Base-by-base conservation (phyloP, 805 yeast genomes). In the Starmerella bombicola region DNA sequence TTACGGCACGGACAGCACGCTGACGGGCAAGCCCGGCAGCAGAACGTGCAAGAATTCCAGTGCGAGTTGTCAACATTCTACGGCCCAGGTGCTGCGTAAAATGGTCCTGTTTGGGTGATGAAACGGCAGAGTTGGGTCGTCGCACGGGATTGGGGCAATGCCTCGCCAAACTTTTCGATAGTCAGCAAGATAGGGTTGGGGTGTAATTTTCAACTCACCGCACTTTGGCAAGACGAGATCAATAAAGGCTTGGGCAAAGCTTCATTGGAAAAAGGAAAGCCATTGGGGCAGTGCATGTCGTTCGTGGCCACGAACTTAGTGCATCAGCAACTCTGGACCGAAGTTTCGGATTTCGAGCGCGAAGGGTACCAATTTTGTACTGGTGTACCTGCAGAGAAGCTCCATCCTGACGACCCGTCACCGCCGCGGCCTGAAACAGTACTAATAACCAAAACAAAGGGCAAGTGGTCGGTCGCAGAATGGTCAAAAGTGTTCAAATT, bases 251-350 rank as follows among this genome's bases (percentile, higher is more conserved):
- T n/a, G n/a, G n/a, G n/a, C n/a, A n/a, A n/a, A n/a, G n/a, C n/a
- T n/a, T n/a, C n/a, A n/a, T n/a, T n/a, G n/a, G n/a, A n/a, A n/a
- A n/a, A n/a, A n/a, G n/a, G n/a, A n/a, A n/a, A n/a, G n/a, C n/a
- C n/a, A n/a, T n/a, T n/a, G n/a, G n/a, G n/a, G n/a, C n/a, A n/a
- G n/a, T n/a, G n/a, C 10, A 46, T 29, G 59, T 57, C 23, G 34
- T 30, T 41, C n/a, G 47, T 46, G 21, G 39, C 37, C 20, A 44
- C 48, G 22, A 63, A 63, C 41, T 53, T 63, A 15, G 51, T 42
- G 24, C 56, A 61, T 38, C 66, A 63, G 46, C 67, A 63, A 40
- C 46, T 59, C 25, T 63, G 67, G 67, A 52, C 55, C 3, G 45
- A 52, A 9, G 51, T 61, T 3, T 9, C 35, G 5, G 29, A 41